These are phyloP conservation scores for Tetradesmus obliquus DNA, from an alignment of 139 green algal species.

Conservation along the genomic window DNA sequence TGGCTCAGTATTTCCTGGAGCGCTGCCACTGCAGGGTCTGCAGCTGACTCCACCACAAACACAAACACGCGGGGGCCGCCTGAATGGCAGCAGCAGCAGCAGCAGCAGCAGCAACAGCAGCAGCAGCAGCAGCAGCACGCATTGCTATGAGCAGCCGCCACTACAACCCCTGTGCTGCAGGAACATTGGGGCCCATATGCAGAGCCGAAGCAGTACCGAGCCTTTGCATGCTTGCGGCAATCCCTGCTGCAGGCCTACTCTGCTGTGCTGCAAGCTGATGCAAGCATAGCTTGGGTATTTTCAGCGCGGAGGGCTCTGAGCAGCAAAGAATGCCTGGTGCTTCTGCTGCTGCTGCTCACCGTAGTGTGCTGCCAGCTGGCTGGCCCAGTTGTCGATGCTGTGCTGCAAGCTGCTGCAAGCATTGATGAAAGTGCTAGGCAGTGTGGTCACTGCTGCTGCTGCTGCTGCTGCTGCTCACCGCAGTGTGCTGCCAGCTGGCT, in stretches of 20 bases:
- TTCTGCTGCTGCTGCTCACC: conserved; percentile 21
- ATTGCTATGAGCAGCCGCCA: too few species aligned
- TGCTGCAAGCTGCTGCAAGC: conserved; percentile 36
- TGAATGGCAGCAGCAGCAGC: conserved; percentile 22
- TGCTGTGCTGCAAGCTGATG: background rate
- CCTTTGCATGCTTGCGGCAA: too few species aligned
- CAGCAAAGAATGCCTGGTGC: too few species aligned
- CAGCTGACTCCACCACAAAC: conserved; percentile 77
- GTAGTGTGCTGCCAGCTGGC: conserved; percentile 68
- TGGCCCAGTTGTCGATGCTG: conserved; percentile 73
- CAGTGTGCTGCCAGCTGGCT: background rate
- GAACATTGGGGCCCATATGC: background rate
- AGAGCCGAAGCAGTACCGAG: too few species aligned
- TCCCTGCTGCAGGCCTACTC: too few species aligned
- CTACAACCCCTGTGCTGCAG: too few species aligned
- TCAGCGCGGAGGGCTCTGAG: too few species aligned
- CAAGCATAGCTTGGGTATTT: too few species aligned
- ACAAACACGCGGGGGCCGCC: conserved; percentile 66
- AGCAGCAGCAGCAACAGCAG: background rate
- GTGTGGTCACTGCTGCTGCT: too few species aligned
- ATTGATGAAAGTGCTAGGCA: too few species aligned
- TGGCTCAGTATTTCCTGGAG: conserved; percentile 38
- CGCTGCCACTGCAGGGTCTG: conserved; percentile 57
- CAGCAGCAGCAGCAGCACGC: background rate
- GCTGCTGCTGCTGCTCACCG: background rate